A percentile compares a stretch with the other conserved stretches of the same genome.
These are phyloP conservation scores for Spathaspora sp. DNA, from an alignment of 805 yeast species.

Conservation along the genomic window DNA sequence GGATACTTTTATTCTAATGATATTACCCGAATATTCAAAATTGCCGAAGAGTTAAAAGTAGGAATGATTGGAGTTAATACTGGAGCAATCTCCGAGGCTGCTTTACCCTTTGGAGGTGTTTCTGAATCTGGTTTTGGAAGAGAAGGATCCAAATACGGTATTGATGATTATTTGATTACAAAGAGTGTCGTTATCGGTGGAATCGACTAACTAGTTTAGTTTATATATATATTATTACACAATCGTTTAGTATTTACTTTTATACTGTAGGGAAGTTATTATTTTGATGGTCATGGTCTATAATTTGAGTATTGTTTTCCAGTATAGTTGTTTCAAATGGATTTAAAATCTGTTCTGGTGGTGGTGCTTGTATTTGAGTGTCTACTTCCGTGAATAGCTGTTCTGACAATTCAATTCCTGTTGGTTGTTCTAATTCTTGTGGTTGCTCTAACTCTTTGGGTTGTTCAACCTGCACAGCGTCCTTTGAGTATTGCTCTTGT, in stretches of 20 bases:
- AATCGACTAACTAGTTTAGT: neutral
- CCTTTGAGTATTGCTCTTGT: neutral
- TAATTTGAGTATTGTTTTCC: neutral
- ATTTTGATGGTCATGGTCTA: too few species aligned
- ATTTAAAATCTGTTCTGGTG: neutral
- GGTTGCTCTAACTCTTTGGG: neutral
- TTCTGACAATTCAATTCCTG: neutral
- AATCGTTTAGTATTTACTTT: neutral
- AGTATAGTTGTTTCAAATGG: neutral
- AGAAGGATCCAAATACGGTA: slow-evolving; percentile 61
- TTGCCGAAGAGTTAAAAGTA: slow-evolving; percentile 64
- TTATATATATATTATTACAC: neutral
- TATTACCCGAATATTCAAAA: slow-evolving; percentile 49
- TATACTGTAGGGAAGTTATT: neutral
- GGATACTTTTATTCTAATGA: slow-evolving; percentile 68
- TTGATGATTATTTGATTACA: slow-evolving; percentile 56
- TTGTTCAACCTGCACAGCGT: neutral
- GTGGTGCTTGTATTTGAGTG: neutral
- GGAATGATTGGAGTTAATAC: slow-evolving; percentile 86
- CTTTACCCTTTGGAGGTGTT: slow-evolving; percentile 60
- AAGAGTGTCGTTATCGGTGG: slow-evolving; percentile 60
- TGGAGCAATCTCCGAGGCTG: slow-evolving; percentile 64
- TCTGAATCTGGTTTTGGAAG: slow-evolving; percentile 69
- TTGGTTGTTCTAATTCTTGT: neutral
- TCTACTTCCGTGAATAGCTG: neutral